Base-by-base conservation (phyloP, 345 rosid genomes). In the Gossypium bickii region DNA sequence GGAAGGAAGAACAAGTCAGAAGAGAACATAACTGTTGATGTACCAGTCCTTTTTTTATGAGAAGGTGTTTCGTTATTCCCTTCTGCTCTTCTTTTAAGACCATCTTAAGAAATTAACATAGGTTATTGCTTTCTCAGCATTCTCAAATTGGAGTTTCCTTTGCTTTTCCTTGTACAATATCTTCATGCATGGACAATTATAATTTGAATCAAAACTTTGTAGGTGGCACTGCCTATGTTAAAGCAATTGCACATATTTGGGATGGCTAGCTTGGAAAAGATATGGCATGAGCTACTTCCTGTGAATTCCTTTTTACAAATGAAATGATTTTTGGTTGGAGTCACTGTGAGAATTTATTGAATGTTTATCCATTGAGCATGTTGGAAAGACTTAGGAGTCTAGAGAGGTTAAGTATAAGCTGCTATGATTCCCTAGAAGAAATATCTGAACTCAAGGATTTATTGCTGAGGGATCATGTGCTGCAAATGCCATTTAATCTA, bases 181-280 rank as follows among this genome's bases (percentile, higher is more conserved):
- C 43, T 61, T 29, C 2, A 0, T 27, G 1, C 3, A 34, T 64
- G 48, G 16, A 16, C 49, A 64, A 38, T 29, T 64, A 38, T 61
- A 17, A 29, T n/a, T 57, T 10, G 48, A 29, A 66, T 66, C 25
- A n/a, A 66, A 24, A 18, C 27, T 70, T 0, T 52, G 20, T 17
- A 70, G 73, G 48, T 70, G 44, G 25, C 20, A 16, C 5, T 70
- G 1, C 59, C 61, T 8, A 13, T 15, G 15, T 27, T 70, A 29
- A 38, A 27, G 22, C 12, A 9, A 3, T 10, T 70, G 20, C 2
- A 5, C 9, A 24, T 70, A 2, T 12, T 2, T 16, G 9, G 10
- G 20, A 70, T 70, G 44, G 61, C 56, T 16, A 51, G 44, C 43
- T 49, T 70, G 73, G 60, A 49, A 15, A 51, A 52, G 43, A 52